Conservation (phyloP, 257 asterid species). For the Gardenia jasminoides region DNA sequence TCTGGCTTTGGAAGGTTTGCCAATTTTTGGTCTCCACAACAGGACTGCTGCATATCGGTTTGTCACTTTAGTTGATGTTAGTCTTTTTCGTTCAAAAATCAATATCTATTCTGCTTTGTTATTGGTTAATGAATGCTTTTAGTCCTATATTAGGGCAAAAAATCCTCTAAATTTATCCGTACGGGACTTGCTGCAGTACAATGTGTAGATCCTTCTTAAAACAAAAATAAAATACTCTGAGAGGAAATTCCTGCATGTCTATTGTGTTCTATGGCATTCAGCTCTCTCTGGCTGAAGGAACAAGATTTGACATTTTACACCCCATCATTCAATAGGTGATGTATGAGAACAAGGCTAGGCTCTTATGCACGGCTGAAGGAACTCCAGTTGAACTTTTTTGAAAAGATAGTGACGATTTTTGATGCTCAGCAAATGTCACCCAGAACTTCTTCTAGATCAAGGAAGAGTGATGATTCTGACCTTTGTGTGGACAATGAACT, state of each 20-base stretch:
- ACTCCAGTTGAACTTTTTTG: constrained; percentile 67
- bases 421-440: constrained; percentile 81
- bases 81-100: constrained; percentile 33
- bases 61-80: constrained; percentile 89
- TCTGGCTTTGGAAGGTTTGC: constrained; percentile 86
- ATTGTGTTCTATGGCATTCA: background rate
- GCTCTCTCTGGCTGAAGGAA: background rate
- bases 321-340: constrained; percentile 51
- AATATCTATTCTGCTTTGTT: background rate
- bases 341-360: constrained; percentile 78
- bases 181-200: background rate
- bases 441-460: constrained; percentile 87
- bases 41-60: constrained; percentile 92
- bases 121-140: no score
- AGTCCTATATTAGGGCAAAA: background rate
- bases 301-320: background rate
- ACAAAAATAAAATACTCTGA: background rate
- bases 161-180: background rate
- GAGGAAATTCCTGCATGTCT: background rate
- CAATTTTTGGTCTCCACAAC: constrained; percentile 73
- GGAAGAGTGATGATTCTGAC: constrained; percentile 73
- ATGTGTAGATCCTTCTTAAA: background rate
- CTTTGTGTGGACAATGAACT: constrained; percentile 90
- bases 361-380: constrained; percentile 88
- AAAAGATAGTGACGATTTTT: constrained; percentile 61